These are phyloP conservation scores for Viola pubescens DNA, from an alignment of 441 rosid species.

Conservation along the genomic window DNA sequence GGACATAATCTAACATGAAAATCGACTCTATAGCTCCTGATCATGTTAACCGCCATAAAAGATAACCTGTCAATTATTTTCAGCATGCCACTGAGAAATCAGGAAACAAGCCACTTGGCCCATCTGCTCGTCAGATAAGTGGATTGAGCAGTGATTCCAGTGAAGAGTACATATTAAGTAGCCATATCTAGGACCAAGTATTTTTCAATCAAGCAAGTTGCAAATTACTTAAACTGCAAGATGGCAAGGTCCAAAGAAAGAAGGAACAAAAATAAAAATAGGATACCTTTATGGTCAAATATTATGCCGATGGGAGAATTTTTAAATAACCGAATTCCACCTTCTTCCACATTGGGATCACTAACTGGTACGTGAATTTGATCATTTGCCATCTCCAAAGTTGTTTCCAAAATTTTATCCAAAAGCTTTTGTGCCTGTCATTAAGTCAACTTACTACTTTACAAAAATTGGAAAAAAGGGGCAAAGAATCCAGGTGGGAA, in stretches of 20 bases:
- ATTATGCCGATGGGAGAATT: conserved; percentile 58
- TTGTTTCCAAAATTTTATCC: conserved; percentile 62
- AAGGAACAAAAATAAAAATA: background rate
- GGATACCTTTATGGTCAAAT: conserved; percentile 52
- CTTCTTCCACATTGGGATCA: conserved; percentile 27
- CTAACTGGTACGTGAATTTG: conserved; percentile 21
- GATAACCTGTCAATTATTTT: background rate
- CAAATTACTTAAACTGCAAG: background rate
- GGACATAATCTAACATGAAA: background rate
- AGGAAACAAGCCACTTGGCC: conserved; percentile 1
- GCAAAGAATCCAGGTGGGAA: background rate
- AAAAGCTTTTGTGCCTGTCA: conserved; percentile 73
- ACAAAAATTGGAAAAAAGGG: conserved; percentile 2
- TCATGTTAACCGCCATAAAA: background rate
- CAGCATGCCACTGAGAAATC: conserved; percentile 4
- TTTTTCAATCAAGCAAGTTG: background rate
- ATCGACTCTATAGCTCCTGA: background rate
- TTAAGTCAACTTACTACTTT: conserved; percentile 8
- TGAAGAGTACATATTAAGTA: background rate
- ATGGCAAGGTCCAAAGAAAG: background rate
- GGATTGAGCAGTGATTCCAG: background rate
- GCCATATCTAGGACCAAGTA: background rate
- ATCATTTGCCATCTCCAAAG: conserved; percentile 41
- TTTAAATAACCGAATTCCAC: conserved; percentile 65
- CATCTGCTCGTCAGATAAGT: background rate